Evolutionary conservation across 2,329 filamentous ascomycete species (phyloP).

Genomic region (Fusarium buxicola): DNA sequence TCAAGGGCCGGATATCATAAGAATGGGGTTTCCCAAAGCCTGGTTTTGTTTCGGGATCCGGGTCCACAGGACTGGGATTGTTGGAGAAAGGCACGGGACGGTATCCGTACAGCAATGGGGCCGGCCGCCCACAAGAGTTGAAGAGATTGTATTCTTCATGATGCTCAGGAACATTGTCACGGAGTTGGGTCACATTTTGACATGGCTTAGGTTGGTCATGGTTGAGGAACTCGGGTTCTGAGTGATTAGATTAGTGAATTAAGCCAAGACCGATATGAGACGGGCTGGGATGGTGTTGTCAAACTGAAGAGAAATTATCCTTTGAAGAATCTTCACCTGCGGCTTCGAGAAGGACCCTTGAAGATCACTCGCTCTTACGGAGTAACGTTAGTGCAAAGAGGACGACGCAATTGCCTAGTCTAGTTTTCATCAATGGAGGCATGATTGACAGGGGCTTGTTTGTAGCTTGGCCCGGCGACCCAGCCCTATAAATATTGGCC

Average conservation of each 20-base stretch:
- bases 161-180: conserved; percentile 38
- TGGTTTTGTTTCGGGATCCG: conserved; percentile 19
- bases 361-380: background rate
- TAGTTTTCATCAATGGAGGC: conserved; percentile 7
- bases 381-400: too few species aligned
- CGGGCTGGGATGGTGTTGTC: background rate
- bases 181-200: conserved; percentile 6
- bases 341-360: conserved; percentile 7
- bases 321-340: background rate
- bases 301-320: background rate
- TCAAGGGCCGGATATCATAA: conserved; percentile 26
- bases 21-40: conserved; percentile 32
- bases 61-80: conserved; percentile 36
- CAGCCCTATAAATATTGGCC: conserved; percentile 43
- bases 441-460: conserved; percentile 40
- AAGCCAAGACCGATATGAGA: background rate
- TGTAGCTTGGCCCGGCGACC: conserved; percentile 13
- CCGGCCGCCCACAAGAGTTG: too few species aligned
- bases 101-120: background rate
- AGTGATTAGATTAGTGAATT: background rate
- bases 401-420: too few species aligned
- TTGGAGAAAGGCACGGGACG: conserved; percentile 23
- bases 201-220: background rate
- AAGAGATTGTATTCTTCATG: conserved; percentile 32
- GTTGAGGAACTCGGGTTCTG: background rate